Percentiles rank a stretch among this genome's conserved stretches.
Evolutionary conservation across 805 yeast genomes (phyloP).

Genomic region (Yarrowia porcina): DNA sequence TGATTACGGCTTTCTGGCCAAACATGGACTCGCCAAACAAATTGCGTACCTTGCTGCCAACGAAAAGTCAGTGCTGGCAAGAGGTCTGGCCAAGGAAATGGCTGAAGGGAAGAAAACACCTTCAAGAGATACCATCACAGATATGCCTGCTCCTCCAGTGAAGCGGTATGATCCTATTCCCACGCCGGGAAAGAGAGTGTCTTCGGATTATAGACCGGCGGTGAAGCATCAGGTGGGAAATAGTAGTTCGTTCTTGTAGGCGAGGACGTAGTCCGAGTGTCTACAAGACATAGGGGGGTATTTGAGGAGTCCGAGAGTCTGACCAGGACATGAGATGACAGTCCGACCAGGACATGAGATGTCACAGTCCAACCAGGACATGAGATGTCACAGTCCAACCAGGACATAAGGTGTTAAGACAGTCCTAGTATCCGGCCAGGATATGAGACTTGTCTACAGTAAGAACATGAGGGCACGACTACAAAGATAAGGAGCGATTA

Average conservation of each 20-base stretch:
- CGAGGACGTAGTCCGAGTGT: background rate
- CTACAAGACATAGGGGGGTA: too few species aligned
- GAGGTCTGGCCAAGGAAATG: conserved; percentile 21
- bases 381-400: too few species aligned
- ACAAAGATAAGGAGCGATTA: too few species aligned
- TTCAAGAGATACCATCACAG: background rate
- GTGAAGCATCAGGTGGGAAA: conserved; percentile 4
- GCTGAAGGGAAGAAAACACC: background rate
- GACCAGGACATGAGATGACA: too few species aligned
- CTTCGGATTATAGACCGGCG: background rate
- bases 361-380: too few species aligned
- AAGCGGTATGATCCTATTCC: conserved; percentile 22
- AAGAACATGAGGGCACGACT: too few species aligned
- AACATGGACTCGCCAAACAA: background rate
- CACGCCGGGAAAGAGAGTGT: background rate
- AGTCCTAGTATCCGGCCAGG: too few species aligned
- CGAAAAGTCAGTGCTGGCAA: conserved; percentile 15
- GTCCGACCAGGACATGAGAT: too few species aligned
- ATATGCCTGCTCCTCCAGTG: conserved; percentile 1
- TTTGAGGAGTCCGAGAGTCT: too few species aligned
- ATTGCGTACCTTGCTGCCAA: background rate
- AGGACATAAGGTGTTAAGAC: too few species aligned
- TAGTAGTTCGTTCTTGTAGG: background rate
- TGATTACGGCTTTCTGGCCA: conserved; percentile 1
- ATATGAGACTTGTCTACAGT: too few species aligned